A percentile compares a stretch with the other conserved stretches of the same genome.
Conservation (phyloP, 768 basidiomycete genomes). For the Chalciporus sphaerocephalus region DNA sequence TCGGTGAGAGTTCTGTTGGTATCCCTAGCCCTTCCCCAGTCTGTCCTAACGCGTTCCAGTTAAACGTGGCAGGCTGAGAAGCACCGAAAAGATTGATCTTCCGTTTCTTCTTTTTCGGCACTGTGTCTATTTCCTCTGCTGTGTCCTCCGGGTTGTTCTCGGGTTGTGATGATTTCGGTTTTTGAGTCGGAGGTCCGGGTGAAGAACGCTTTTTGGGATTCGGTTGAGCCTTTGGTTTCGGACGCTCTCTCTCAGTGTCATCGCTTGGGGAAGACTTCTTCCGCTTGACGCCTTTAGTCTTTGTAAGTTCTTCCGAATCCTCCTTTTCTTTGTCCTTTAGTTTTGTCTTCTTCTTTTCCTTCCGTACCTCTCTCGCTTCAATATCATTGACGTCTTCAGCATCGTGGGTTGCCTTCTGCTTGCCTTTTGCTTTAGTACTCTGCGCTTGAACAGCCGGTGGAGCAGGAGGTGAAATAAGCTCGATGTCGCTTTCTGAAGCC, state of each 20-base stretch:
- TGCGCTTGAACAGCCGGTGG: constrained; percentile 18
- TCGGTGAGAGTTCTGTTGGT: constrained; percentile 62
- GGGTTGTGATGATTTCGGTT: constrained; percentile 14
- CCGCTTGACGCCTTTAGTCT: constrained; percentile 21
- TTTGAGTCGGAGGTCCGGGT: constrained; percentile 20
- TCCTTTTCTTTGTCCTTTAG: constrained; percentile 17
- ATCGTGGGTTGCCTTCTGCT: constrained; percentile 32
- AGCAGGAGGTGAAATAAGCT: constrained; percentile 19
- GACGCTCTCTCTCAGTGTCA: constrained; percentile 9
- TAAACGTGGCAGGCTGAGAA: constrained; percentile 38
- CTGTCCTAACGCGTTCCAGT: constrained; percentile 43
- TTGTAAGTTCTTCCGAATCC: constrained; percentile 27
- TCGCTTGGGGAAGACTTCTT: constrained; percentile 23
- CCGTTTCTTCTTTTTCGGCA: constrained; percentile 62
- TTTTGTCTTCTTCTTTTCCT: constrained; percentile 27
- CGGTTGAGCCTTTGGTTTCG: constrained; percentile 17
- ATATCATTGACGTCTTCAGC: constrained; percentile 15
- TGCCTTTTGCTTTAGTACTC: constrained; percentile 34
- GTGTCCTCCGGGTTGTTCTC: constrained; percentile 17
- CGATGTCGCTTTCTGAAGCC: constrained; percentile 30
- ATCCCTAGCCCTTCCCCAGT: constrained; percentile 50
- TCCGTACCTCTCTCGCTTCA: constrained; percentile 22
- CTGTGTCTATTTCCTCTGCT: constrained; percentile 21
- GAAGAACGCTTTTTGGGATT: constrained; percentile 18
- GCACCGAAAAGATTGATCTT: constrained; percentile 60